phyloP scores from a whole-genome alignment of 2,329 filamentous ascomycete genomes.

The Acarospora socialis region DNA sequence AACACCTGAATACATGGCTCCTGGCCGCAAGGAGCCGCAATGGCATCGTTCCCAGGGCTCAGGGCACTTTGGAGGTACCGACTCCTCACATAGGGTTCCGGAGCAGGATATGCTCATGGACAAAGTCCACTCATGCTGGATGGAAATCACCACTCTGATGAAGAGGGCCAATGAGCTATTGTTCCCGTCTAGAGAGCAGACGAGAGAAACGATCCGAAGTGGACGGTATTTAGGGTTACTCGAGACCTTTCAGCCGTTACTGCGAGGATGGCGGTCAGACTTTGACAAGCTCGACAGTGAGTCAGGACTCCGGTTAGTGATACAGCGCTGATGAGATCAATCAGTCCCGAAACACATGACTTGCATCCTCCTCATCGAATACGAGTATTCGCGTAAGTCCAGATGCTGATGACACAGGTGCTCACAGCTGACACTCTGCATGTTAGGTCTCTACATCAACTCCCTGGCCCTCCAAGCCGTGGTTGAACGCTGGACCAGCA shows the following conservation, averaged over 20 bases:
- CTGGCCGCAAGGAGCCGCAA: too few species aligned
- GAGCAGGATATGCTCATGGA: too few species aligned
- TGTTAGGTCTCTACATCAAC: slow-evolving; percentile 61
- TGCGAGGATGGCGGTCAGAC: slow-evolving; percentile 65
- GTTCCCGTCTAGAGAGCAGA: slow-evolving; percentile 76
- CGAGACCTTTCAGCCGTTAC: slow-evolving; percentile 63
- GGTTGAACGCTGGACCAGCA: slow-evolving; percentile 77
- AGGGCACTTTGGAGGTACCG: too few species aligned
- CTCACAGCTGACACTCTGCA: background rate
- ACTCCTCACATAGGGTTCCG: too few species aligned
- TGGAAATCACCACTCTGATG: slow-evolving; percentile 85
- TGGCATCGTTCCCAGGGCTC: too few species aligned
- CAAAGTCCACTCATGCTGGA: slow-evolving; percentile 68
- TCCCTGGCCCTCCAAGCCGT: slow-evolving; percentile 88
- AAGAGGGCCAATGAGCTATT: slow-evolving; percentile 77
- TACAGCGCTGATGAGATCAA: background rate
- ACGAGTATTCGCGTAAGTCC: slow-evolving; percentile 68
- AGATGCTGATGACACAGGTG: background rate
- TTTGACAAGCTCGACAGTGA: slow-evolving; percentile 58
- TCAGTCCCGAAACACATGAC: slow-evolving; percentile 43
- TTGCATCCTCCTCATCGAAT: slow-evolving; percentile 82
- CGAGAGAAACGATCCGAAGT: slow-evolving; percentile 74
- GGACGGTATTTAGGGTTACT: slow-evolving; percentile 72
- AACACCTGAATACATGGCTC: too few species aligned
- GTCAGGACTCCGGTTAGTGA: slow-evolving; percentile 8